These are phyloP conservation scores for Mycena venus DNA, from an alignment of 768 basidiomycete species.

Conservation along the genomic window DNA sequence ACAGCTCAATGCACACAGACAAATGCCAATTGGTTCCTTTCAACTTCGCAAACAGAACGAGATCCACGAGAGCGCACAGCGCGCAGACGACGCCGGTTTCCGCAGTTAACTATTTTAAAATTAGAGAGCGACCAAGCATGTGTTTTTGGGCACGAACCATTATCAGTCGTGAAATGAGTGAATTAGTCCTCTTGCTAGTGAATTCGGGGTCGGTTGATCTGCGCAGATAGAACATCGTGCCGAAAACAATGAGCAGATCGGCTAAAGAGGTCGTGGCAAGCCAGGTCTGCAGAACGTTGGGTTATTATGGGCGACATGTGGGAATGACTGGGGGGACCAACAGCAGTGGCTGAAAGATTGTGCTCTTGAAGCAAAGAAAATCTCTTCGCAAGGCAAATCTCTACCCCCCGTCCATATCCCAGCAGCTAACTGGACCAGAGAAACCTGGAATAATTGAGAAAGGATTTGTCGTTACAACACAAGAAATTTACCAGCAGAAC, in stretches of 20 bases:
- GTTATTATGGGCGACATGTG: background rate
- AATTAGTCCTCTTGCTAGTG: background rate
- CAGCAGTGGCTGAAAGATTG: conserved; percentile 1
- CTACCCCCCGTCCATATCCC: conserved; percentile 20
- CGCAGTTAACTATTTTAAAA: background rate
- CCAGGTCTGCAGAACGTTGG: background rate
- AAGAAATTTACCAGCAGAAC: background rate
- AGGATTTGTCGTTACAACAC: background rate
- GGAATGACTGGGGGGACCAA: background rate
- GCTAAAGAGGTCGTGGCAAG: conserved; percentile 8
- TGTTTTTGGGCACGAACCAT: background rate
- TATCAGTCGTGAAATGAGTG: background rate
- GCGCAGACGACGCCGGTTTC: conserved; percentile 30
- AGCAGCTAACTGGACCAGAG: background rate
- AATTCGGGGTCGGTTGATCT: background rate
- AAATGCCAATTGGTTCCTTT: conserved; percentile 22
- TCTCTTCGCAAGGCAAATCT: background rate
- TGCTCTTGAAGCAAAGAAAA: conserved; percentile 10
- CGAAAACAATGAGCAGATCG: conserved; percentile 13
- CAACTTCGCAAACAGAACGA: conserved; percentile 21
- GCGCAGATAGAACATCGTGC: conserved; percentile 2
- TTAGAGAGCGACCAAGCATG: background rate
- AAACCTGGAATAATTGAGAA: background rate
- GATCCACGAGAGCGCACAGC: conserved; percentile 16
- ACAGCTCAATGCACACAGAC: conserved; percentile 13